Evolutionary conservation across 2,329 filamentous ascomycete species (phyloP), one percentile per base, ranked within the genome.

Genomic region (Camillea tinctor): DNA sequence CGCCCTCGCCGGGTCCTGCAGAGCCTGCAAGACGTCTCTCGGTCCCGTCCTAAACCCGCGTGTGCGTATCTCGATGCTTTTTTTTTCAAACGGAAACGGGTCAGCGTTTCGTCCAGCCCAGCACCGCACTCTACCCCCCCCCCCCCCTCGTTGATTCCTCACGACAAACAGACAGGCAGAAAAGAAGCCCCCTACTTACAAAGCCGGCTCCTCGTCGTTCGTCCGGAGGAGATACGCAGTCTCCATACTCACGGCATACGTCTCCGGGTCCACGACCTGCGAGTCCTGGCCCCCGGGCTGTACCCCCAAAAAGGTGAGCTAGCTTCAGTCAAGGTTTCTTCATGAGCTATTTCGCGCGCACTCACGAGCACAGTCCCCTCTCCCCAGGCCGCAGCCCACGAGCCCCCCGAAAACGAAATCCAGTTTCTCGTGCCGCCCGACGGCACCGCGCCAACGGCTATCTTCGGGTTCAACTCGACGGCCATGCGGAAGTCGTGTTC

Each of bases 401-500:
- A 73, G 1, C 81, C 80, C 9, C 76, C 76, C 7, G 75, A 75
- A 55, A 82, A 79, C 13, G 79, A 79, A 24, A 80, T 80, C 69
- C 81, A 81, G 64, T 83, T 81, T 60, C 80, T 77, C 58, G 77
- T 74, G 36, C 75, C 77, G 20, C 63, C 60, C n/a, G 70, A 68
- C 36, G 72, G 67, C 55, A 78, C 74, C 13, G 72, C 69, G 26
- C 80, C 80, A 48, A 82, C 75, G 21, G 75, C 74, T 11, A 80
- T 75, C 30, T 76, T 72, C 19, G 77, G 76, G 61, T 79, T 77
- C 24, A 82, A 71, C 19, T 71, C 73, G 15, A 82, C 80, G 49
- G 78, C 77, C 69, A 84, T 78, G 58, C 80, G 79, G 64, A 83
- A 82, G 66, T 83, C 80, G 52, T 82, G 80, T 55, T 75, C 76